Conservation (phyloP, 805 yeast genomes). For the Yarrowia divulgata region DNA sequence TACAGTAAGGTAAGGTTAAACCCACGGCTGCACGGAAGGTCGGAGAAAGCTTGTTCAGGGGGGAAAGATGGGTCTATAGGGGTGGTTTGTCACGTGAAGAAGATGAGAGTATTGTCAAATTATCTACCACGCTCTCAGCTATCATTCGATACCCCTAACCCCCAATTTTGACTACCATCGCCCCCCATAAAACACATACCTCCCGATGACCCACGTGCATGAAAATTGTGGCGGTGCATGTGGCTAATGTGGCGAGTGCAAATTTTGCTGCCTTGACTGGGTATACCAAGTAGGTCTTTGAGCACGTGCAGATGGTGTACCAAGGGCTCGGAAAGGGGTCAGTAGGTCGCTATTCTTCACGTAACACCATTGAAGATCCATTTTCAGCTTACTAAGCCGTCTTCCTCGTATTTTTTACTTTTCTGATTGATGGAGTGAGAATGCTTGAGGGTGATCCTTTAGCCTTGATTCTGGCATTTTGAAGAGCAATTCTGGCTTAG, state of each 20-base stretch:
- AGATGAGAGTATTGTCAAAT: rapidly evolving
- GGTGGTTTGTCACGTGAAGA: neutral
- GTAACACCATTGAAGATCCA: too few relatives aligned
- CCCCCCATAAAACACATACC: neutral
- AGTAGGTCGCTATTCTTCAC: too few relatives aligned
- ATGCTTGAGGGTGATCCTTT: too few relatives aligned
- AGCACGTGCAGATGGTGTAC: too few relatives aligned
- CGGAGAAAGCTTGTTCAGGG: neutral
- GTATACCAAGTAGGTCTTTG: too few relatives aligned
- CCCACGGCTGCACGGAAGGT: constrained; percentile 28
- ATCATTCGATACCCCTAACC: neutral
- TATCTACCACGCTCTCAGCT: neutral
- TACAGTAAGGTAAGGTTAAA: constrained; percentile 6
- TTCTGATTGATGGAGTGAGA: too few relatives aligned
- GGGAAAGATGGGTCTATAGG: neutral
- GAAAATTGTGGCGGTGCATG: constrained; percentile 20
- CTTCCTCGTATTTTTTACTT: too few relatives aligned
- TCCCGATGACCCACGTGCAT: constrained; percentile 3
- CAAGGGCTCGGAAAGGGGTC: too few relatives aligned
- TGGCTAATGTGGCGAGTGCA: constrained; percentile 27
- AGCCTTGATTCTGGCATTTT: too few relatives aligned
- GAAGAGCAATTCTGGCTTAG: too few relatives aligned
- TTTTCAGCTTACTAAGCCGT: too few relatives aligned
- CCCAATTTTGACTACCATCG: too few relatives aligned
- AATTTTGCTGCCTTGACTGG: neutral